Percentiles rank a stretch among this genome's conserved stretches.
Conservation (phyloP, 768 basidiomycete species). For the Tylopilus sp. region DNA sequence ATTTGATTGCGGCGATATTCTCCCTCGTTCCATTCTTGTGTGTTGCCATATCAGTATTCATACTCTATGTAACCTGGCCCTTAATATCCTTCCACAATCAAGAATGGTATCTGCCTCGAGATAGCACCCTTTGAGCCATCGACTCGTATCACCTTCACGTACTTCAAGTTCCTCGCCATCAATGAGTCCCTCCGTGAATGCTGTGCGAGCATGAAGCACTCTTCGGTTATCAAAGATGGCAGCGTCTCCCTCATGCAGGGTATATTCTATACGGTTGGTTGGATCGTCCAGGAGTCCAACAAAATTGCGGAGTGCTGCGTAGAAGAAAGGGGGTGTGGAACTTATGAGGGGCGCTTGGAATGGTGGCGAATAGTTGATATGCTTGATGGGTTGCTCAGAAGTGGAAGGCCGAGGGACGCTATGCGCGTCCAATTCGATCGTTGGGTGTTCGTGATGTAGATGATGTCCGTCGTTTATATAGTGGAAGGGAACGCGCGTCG, state of each 20-base stretch:
- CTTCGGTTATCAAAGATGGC: conserved; percentile 92
- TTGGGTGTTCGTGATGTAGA: conserved; percentile 66
- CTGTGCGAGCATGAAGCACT: conserved; percentile 82
- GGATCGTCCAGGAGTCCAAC: conserved; percentile 53
- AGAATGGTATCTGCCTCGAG: conserved; percentile 63
- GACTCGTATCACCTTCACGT: conserved; percentile 48
- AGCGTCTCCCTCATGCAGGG: conserved; percentile 76
- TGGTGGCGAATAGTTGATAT: conserved; percentile 91
- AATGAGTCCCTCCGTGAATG: conserved; percentile 48
- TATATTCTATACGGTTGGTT: conserved; percentile 54
- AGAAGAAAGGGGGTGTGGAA: conserved; percentile 53
- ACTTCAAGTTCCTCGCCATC: conserved; percentile 29
- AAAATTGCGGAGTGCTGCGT: conserved; percentile 60
- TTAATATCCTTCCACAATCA: conserved; percentile 56
- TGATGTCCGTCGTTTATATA: conserved; percentile 91
- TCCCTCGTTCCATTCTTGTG: no score
- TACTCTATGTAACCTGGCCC: conserved; percentile 22
- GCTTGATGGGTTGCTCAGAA: conserved; percentile 38
- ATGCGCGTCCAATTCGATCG: conserved; percentile 57
- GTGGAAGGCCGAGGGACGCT: background rate
- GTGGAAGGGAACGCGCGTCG: conserved; percentile 76
- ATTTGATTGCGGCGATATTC: background rate
- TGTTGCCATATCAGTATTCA: no score
- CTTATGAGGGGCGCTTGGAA: conserved; percentile 80
- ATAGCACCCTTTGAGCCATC: conserved; percentile 93